phyloP scores from a whole-genome alignment of 2,329 filamentous ascomycete genomes.

The Aureobasidium melanogenum region DNA sequence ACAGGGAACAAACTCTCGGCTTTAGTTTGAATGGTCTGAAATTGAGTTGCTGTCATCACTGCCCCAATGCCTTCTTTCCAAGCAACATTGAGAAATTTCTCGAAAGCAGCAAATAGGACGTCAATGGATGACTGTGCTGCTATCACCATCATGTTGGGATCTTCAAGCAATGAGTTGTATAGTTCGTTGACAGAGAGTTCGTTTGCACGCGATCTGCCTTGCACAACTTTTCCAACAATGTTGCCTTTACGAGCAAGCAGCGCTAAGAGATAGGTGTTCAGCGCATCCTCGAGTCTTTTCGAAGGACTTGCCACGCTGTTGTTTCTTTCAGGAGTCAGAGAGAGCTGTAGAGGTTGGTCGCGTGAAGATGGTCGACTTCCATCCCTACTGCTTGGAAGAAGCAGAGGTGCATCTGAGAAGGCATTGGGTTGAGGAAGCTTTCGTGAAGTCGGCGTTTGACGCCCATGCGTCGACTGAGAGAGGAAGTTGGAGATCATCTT shows the following conservation, averaged over 20 bases:
- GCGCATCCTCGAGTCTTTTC: slow-evolving; percentile 70
- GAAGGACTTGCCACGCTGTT: slow-evolving; percentile 46
- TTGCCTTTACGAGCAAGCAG: slow-evolving; percentile 80
- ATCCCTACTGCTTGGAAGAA: slow-evolving; percentile 29
- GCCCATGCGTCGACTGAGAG: slow-evolving; percentile 49
- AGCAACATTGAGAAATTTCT: slow-evolving; percentile 81
- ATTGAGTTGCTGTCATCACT: slow-evolving; percentile 61
- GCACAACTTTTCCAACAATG: slow-evolving; percentile 67
- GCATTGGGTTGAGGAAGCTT: slow-evolving; percentile 16
- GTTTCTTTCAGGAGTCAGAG: not conserved
- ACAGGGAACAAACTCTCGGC: slow-evolving; percentile 56
- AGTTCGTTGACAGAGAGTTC: slow-evolving; percentile 78
- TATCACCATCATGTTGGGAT: slow-evolving; percentile 66
- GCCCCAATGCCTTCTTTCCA: slow-evolving; percentile 86
- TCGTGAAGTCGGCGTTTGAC: slow-evolving; percentile 21
- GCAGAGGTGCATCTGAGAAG: slow-evolving; percentile 25
- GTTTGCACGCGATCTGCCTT: slow-evolving; percentile 61
- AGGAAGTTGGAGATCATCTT: slow-evolving; percentile 76
- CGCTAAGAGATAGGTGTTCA: slow-evolving; percentile 73
- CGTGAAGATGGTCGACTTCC: slow-evolving; percentile 24
- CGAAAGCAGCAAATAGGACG: slow-evolving; percentile 82
- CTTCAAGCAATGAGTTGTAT: slow-evolving; percentile 80
- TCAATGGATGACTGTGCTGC: slow-evolving; percentile 70
- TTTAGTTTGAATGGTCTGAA: slow-evolving; percentile 65
- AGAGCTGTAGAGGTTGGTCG: slow-evolving; percentile 16